Evolutionary conservation across 2,329 filamentous ascomycete species (phyloP), one percentile per base, ranked within the genome.

Genomic region (Trichoderma atroviride): DNA sequence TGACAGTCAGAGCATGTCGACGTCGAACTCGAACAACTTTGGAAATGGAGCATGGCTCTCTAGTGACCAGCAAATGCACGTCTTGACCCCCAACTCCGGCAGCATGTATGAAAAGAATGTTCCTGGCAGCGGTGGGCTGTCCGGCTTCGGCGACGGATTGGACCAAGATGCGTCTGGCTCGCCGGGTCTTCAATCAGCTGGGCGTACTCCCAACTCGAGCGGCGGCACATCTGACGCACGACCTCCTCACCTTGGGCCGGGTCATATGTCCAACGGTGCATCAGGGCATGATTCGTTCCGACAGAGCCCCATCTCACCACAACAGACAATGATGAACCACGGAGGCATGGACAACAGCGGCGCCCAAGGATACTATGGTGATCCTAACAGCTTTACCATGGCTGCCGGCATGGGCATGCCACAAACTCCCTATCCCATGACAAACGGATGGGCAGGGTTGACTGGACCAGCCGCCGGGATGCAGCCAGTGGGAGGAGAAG

Each of bases 141-240:
- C 74, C 43, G 78, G 80, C 24, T 86, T 83, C 70, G 81, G 78
- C 24, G 83, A 83, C n/a, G 77, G 77, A 53, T 78, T 80, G 19
- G 79, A 79, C 27, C 84, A 83, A 63, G 84, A 85, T 53, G 75
- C 83, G 68, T 84, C 83, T 0, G 80, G 78, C 4, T 87, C 86
- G 0, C 82, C 85, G 2, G 85, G 86, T 22, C 81, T 80, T 27
- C 79, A 79, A 59, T 88, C 87, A 3, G 86, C 83, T 70, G 80
- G 85, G n/a, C 86, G 83, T 27, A 89, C 88, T 13, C 88, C 88
- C 3, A 89, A 86, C 73, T 89, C 88, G 4, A 88, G 85, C 73
- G 75, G 73, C 70, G 76, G 69, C 68, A 73, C 71, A 52, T 78
- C 79, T 16, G 78, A 79, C 9, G 72, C 73, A 16, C 74, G 76